These are phyloP conservation scores for Candida montana DNA, from an alignment of 805 yeast species.

Conservation along the genomic window DNA sequence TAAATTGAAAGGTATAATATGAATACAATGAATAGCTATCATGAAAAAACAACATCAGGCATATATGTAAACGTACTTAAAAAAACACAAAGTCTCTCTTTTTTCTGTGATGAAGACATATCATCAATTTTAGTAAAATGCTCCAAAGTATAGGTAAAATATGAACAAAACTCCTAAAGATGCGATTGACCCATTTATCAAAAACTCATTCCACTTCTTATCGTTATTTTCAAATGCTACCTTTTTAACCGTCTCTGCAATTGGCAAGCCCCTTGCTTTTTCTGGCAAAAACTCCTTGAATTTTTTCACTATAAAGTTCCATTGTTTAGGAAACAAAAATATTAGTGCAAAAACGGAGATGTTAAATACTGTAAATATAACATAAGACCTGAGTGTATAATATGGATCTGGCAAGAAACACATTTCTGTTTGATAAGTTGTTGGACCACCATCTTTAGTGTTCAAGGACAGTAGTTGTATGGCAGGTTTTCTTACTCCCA, in stretches of 20 bases:
- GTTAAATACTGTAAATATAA: conserved; percentile 21
- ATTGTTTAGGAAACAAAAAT: conserved; percentile 25
- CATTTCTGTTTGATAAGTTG: conserved; percentile 39
- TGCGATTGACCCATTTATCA: conserved; percentile 7
- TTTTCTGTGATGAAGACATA: no score
- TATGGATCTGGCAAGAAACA: conserved; percentile 57
- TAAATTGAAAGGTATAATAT: conserved; percentile 21
- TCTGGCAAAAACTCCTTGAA: neutral
- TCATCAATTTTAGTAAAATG: conserved; percentile 8
- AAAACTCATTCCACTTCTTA: conserved; percentile 13
- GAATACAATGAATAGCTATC: no score
- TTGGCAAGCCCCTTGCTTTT: conserved; percentile 15
- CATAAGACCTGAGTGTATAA: conserved; percentile 34
- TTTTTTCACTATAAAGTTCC: conserved; percentile 17
- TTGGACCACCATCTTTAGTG: conserved; percentile 20
- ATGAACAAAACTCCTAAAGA: conserved; percentile 13
- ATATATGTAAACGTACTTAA: no score
- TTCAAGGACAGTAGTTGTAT: conserved; percentile 72
- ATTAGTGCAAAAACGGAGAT: conserved; percentile 18
- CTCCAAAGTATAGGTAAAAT: conserved; percentile 18
- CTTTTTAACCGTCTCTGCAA: conserved; percentile 14
- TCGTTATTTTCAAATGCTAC: neutral
- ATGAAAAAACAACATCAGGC: no score
- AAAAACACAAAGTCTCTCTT: no score
- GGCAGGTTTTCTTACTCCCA: conserved; percentile 84